Conservation (phyloP, 225 moss, liverwort and hornwort species). For the Rhytidiadelphus loreus region DNA sequence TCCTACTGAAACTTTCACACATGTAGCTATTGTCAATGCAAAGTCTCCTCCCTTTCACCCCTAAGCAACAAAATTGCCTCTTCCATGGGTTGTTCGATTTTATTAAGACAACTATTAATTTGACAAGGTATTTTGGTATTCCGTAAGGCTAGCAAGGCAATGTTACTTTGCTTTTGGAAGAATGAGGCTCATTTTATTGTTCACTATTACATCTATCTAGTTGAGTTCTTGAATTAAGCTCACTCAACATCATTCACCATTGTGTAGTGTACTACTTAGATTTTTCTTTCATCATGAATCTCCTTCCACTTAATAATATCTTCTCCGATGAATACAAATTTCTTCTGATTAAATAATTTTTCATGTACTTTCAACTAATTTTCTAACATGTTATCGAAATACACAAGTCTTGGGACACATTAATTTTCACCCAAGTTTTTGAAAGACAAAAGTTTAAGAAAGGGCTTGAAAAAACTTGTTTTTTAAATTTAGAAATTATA, state of each 20-base stretch:
- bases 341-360: not conserved
- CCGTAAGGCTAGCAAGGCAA: not conserved
- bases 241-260: not conserved
- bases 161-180: not conserved
- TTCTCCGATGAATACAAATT: not conserved
- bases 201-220: accelerated
- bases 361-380: not conserved
- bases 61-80: not conserved
- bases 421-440: not conserved
- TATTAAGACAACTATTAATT: not conserved
- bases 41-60: accelerated
- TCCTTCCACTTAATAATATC: not conserved
- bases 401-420: not conserved
- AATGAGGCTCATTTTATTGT: not conserved
- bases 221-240: not conserved
- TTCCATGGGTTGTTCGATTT: not conserved
- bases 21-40: not conserved
- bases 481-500: not conserved
- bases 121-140: accelerated
- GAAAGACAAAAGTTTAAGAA: not conserved
- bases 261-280: accelerated
- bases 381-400: not conserved
- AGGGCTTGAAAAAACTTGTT: accelerated
- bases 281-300: not conserved
- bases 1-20: not conserved